Evolutionary conservation across 2,329 filamentous ascomycete species (phyloP).

Genomic region (Colletotrichum chlorophyti): DNA sequence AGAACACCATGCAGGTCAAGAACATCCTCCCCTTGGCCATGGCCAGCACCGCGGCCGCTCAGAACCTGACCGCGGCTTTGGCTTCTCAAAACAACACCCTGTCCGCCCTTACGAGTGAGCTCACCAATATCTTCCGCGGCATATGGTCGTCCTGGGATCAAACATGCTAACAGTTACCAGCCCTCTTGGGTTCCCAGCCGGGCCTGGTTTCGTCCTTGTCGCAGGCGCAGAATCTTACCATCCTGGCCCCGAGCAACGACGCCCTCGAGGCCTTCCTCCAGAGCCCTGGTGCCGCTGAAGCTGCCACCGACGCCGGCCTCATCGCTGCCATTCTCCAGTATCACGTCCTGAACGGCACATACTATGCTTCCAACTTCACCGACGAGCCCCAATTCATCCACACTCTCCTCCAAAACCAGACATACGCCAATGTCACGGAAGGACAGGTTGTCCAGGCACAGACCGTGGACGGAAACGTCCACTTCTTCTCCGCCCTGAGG

Average conservation of each 20-base stretch:
- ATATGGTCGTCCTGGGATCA: no score
- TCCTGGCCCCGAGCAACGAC: constrained; percentile 61
- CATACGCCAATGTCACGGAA: constrained; percentile 64
- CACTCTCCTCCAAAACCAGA: constrained; percentile 54
- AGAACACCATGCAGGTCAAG: constrained; percentile 23
- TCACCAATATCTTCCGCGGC: no score
- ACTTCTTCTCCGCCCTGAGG: constrained; percentile 59
- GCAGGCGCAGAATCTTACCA: constrained; percentile 54
- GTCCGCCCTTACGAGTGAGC: constrained; percentile 34
- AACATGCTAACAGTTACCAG: constrained; percentile 26
- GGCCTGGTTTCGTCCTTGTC: constrained; percentile 15
- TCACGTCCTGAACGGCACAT: constrained; percentile 61
- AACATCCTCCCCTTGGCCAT: constrained; percentile 28
- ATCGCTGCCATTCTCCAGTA: constrained; percentile 57
- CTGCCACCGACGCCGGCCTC: constrained; percentile 30
- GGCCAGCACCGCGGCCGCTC: constrained; percentile 31
- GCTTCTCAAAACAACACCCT: constrained; percentile 36
- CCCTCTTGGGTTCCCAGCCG: constrained; percentile 31
- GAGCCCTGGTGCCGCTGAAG: constrained; percentile 31
- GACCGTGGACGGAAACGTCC: constrained; percentile 47
- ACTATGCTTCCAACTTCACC: constrained; percentile 37
- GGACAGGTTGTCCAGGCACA: constrained; percentile 62
- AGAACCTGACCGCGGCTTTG: constrained; percentile 34
- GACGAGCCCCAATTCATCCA: constrained; percentile 42
- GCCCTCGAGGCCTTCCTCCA: constrained; percentile 48